Evolutionary conservation across 345 rosid genomes (phyloP), one percentile per base, ranked within the genome.

Genomic region (Firmiana major): DNA sequence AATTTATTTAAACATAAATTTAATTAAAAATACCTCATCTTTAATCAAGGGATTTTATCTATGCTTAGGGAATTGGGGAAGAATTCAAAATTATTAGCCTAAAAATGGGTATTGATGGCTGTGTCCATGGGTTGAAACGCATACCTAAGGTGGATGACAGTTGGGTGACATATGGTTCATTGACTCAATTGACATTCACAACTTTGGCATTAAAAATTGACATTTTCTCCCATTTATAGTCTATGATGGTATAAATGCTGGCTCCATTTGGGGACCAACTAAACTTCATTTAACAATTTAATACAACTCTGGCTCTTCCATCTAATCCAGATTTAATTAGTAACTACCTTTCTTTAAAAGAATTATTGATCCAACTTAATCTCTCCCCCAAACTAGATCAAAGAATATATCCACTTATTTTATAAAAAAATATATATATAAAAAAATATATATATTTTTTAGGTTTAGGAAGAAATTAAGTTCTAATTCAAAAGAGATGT

Each of bases 111-210:
- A 7, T 69, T 17, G 46, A 67, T 46, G 11, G 2, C 31, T 1
- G 1, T 21, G 34, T 68, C 36, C 5, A 67, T 21, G 55, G 55
- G 57, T 69, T 69, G 1, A 16, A 67, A 45, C 3, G 46, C 57
- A 68, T 68, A 15, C 6, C 24, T 57, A 79, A 76, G 81, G 83
- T 85, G 87, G 84, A 83, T 77, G 88, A 80, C 88, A 83, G 86
- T 67, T 84, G 81, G 49, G 81, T 77, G 81, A 79, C 73, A 34
- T 81, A 38, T 70, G 78, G 75, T 66, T 62, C 40, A 75, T 74
- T 74, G 80, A 69, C 70, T 79, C 12, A 54, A 57, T 15, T 7
- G 49, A 68, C n/a, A 40, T 57, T 60, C 64, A 79, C 79, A 66
- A 63, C 54, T 62, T 10, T 10, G 80, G 34, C 72, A 82, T 72